A percentile compares a stretch with the other conserved stretches of the same genome.
These are phyloP conservation scores for Mallotus nudiflorus DNA, from an alignment of 345 rosid species.

Conservation along the genomic window DNA sequence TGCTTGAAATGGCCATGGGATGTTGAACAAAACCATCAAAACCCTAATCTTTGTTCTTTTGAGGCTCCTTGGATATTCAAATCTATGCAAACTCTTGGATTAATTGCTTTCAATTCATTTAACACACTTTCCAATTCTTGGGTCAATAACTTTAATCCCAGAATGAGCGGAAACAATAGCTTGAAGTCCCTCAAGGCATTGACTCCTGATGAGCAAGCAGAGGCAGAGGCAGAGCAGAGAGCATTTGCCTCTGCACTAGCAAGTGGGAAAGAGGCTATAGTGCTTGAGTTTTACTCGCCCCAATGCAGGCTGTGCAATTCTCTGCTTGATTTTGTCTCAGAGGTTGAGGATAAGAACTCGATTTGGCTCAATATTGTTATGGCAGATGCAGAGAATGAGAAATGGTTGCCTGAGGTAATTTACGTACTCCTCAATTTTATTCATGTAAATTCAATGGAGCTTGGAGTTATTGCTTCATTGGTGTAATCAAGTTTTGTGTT, in stretches of 20 bases:
- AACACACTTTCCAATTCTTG: conserved; percentile 36
- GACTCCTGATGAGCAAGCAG: conserved; percentile 70
- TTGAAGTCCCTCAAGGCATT: conserved; percentile 38
- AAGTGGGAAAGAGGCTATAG: conserved; percentile 70
- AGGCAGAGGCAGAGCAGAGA: conserved; percentile 85
- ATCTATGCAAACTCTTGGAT: conserved; percentile 63
- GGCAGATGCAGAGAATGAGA: conserved; percentile 94
- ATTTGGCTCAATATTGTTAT: conserved; percentile 76
- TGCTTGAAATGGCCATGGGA: conserved; percentile 91
- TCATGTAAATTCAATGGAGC: no score
- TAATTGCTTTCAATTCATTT: conserved; percentile 55
- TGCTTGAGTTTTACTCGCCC: conserved; percentile 88
- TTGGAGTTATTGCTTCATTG: no score
- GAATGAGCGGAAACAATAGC: conserved; percentile 20
- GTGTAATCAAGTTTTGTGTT: no score
- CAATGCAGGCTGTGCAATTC: conserved; percentile 88
- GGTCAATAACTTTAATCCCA: conserved; percentile 30
- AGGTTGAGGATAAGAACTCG: conserved; percentile 68
- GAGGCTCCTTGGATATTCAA: conserved; percentile 77
- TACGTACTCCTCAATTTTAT: not conserved
- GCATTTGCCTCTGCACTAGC: conserved; percentile 84
- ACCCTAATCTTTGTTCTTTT: conserved; percentile 44
- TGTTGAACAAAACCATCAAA: conserved; percentile 34
- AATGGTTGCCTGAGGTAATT: conserved; percentile 93
- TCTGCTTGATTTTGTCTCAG: conserved; percentile 57